A percentile compares a stretch with the other conserved stretches of the same genome.
Evolutionary conservation across 495 filamentous ascomycete genomes (phyloP).

Genomic region (Penicillium desertorum): DNA sequence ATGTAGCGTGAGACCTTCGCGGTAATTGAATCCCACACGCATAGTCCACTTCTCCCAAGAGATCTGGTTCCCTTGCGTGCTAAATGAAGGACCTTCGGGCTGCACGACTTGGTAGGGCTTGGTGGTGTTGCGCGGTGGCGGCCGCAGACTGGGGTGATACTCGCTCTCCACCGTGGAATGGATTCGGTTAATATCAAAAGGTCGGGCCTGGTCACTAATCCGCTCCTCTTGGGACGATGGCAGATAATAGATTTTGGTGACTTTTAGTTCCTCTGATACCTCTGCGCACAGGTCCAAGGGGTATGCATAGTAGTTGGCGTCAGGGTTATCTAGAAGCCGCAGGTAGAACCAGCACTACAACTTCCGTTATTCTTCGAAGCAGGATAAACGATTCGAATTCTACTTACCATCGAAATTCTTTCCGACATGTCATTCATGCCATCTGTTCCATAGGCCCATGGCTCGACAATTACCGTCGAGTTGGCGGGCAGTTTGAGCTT

Average conservation of each 20-base stretch:
- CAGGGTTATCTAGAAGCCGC: no score
- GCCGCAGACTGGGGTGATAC: slow-evolving; percentile 59
- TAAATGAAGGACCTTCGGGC: slow-evolving; percentile 70
- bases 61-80: slow-evolving; percentile 40
- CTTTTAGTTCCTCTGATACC: slow-evolving; percentile 56
- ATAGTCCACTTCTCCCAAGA: slow-evolving; percentile 69
- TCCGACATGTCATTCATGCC: no score
- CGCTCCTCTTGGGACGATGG: slow-evolving; percentile 35
- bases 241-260: slow-evolving; percentile 47
- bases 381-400: no score
- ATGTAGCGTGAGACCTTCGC: slow-evolving; percentile 63
- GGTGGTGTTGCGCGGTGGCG: slow-evolving; percentile 52
- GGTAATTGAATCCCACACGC: slow-evolving; percentile 61
- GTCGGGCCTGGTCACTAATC: slow-evolving; percentile 17
- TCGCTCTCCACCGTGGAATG: slow-evolving; percentile 56
- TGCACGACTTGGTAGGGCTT: slow-evolving; percentile 77
- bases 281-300: slow-evolving; percentile 64
- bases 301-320: no score
- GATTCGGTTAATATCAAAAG: slow-evolving; percentile 35
- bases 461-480: no score
- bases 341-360: no score
- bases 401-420: no score
- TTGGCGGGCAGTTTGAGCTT: no score
- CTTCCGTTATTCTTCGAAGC: no score
- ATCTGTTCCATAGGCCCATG: no score